phyloP scores from a whole-genome alignment of 257 asterid species.

The Handroanthus guayacan region DNA sequence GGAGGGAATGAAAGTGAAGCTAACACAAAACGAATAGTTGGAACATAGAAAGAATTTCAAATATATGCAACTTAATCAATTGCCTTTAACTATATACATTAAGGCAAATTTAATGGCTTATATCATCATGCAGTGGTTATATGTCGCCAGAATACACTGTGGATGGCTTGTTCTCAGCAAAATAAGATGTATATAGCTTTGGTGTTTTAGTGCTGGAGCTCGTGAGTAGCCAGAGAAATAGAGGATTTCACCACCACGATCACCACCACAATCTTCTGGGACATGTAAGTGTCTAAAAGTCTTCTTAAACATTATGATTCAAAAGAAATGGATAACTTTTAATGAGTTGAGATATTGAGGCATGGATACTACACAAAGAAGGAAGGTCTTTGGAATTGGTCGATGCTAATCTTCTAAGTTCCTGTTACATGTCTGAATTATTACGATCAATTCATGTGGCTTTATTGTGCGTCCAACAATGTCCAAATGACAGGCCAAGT shows the following conservation, averaged over 20 bases:
- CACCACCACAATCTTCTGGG: constrained; percentile 37
- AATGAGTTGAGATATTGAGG: constrained; percentile 24
- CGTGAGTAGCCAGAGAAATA: constrained; percentile 36
- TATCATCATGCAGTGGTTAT: constrained; percentile 27
- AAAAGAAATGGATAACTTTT: neutral
- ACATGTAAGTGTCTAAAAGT: constrained; percentile 41
- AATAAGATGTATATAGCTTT: constrained; percentile 45
- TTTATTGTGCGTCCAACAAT: constrained; percentile 33
- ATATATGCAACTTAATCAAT: neutral
- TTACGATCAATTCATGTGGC: constrained; percentile 20
- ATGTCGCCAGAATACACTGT: constrained; percentile 42
- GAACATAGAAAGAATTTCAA: neutral
- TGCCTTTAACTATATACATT: neutral
- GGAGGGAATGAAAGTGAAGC: constrained; percentile 18
- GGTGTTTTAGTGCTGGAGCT: constrained; percentile 41
- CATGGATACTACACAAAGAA: constrained; percentile 35
- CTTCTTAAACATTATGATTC: neutral
- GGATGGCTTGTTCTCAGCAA: constrained; percentile 35
- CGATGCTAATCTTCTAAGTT: neutral
- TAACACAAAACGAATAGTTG: constrained; percentile 10
- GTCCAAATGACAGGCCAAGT: constrained; percentile 34
- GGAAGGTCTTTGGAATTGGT: constrained; percentile 29
- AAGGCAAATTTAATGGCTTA: neutral
- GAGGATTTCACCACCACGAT: constrained; percentile 24
- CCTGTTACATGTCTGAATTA: neutral